Percentiles rank a stretch among this genome's conserved stretches.
These are phyloP conservation scores for Ganoderma lingzhi DNA, from an alignment of 1,284 basidiomycete species.

Conservation along the genomic window DNA sequence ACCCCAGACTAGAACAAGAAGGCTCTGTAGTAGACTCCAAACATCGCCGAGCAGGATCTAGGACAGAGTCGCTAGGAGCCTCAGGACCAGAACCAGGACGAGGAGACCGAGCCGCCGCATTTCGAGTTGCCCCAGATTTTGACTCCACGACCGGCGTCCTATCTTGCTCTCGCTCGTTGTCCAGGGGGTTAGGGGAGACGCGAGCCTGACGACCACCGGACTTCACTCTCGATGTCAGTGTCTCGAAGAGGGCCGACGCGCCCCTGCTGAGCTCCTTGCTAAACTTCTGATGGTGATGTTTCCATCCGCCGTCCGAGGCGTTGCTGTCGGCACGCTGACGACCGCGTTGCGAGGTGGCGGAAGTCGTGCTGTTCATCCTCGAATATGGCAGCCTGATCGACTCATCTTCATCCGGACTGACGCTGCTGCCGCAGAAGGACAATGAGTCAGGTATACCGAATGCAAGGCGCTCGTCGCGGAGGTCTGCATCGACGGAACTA, in stretches of 20 bases:
- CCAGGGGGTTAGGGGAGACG: not conserved
- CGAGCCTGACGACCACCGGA: not conserved
- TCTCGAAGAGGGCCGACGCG: slow-evolving; percentile 61
- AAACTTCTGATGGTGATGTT: slow-evolving; percentile 31
- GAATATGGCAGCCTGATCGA: slow-evolving; percentile 51
- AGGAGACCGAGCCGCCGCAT: not conserved
- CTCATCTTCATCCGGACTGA: slow-evolving; percentile 43
- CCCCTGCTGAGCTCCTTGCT: slow-evolving; percentile 54
- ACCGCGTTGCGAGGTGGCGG: slow-evolving; percentile 23
- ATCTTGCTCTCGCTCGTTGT: slow-evolving; percentile 6
- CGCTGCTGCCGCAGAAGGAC: slow-evolving; percentile 38
- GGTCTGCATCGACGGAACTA: slow-evolving; percentile 20
- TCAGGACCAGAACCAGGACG: slow-evolving; percentile 6
- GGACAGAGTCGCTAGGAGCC: not conserved
- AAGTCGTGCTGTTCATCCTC: slow-evolving; percentile 38
- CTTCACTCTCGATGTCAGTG: slow-evolving; percentile 39
- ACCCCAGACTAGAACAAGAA: slow-evolving; percentile 34
- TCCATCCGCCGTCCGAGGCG: slow-evolving; percentile 47
- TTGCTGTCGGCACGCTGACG: slow-evolving; percentile 56
- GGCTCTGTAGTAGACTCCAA: slow-evolving; percentile 26
- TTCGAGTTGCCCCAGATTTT: slow-evolving; percentile 13
- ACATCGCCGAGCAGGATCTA: slow-evolving; percentile 12
- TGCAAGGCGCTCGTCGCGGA: slow-evolving; percentile 36
- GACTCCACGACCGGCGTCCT: slow-evolving; percentile 21
- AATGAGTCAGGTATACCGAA: slow-evolving; percentile 46